Base-by-base conservation (phyloP, 768 basidiomycete species). In the Agaricus bisporus region DNA sequence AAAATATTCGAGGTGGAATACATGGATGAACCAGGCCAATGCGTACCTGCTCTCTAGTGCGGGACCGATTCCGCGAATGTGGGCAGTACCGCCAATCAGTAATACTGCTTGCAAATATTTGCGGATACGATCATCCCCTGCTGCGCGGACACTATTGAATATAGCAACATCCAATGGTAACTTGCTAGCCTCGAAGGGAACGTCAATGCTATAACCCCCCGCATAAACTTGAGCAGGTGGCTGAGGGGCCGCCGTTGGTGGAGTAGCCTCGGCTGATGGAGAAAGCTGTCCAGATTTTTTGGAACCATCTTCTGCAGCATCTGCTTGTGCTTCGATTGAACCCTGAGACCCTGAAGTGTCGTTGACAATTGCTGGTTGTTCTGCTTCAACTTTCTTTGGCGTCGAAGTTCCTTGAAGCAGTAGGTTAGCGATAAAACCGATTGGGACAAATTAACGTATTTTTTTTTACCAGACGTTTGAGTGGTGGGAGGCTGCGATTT, bases 151-250 rank as follows among this genome's bases (percentile, higher is more conserved):
- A 60, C 91, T 89, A 64, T 95, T 94, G 70, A 91, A 91, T 56
- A 97, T 89, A 7, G 92, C 94, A 9, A 95, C 87, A 63, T 97
- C 94, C 51, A 97, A 72, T 1, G 95, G 93, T 38, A 95, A 74
- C 66, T 94, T 95, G 68, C 86, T 85, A 17, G 93, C 88, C 69
- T 95, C 93, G 61, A 82, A 85, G 51, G 77, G 78, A 3, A 95
- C 80, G 65, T 95, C 93, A 63, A 92, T 85, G 6, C 79, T 72
- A 56, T 74, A 76, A 12, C 77, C 79, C 54, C 71, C 63, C 58
- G 74, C 71, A 46, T 67, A 68, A 11, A 64, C 62, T 10, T 63
- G 61, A 18, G 68, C 63, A 12, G 68, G 62, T 9, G 59, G 22
- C 41, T 48, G 58, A 39, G 59, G 26, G 9, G 58, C 60, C 56